Conservation (phyloP, 2,329 filamentous ascomycete species). For the Leptographium radiaticola region DNA sequence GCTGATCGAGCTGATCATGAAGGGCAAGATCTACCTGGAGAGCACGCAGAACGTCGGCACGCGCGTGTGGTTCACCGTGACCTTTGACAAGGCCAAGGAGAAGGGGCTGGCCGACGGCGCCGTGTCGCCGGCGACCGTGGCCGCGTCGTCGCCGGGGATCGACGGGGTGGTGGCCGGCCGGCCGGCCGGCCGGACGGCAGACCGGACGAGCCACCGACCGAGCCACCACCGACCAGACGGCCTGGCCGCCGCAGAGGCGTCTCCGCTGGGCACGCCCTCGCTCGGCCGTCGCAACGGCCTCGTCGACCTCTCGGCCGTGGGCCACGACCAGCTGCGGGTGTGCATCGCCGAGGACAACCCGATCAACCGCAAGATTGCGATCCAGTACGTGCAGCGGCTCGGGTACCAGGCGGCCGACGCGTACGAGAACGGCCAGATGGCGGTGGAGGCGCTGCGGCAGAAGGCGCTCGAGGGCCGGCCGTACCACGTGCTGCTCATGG, state of each 20-base stretch:
- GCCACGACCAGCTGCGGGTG: conserved; percentile 66
- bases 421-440: conserved; percentile 79
- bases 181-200: not conserved
- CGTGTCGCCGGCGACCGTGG: not conserved
- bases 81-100: conserved; percentile 60
- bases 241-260: not conserved
- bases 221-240: not conserved
- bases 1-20: conserved; percentile 84
- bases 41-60: conserved; percentile 61
- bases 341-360: conserved; percentile 93
- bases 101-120: not conserved
- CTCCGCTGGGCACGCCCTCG: no score
- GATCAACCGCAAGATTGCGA: conserved; percentile 89
- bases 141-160: not conserved
- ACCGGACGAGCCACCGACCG: no score
- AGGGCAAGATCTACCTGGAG: conserved; percentile 71
- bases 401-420: conserved; percentile 74
- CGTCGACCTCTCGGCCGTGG: conserved; percentile 58
- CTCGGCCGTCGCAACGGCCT: conserved; percentile 25
- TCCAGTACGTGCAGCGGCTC: conserved; percentile 76
- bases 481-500: conserved; percentile 89
- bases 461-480: conserved; percentile 59
- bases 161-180: not conserved
- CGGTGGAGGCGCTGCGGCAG: conserved; percentile 69
- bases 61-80: conserved; percentile 65